These are phyloP conservation scores for Rhodotorula graminis DNA, from an alignment of 768 basidiomycete genomes.

Conservation along the genomic window DNA sequence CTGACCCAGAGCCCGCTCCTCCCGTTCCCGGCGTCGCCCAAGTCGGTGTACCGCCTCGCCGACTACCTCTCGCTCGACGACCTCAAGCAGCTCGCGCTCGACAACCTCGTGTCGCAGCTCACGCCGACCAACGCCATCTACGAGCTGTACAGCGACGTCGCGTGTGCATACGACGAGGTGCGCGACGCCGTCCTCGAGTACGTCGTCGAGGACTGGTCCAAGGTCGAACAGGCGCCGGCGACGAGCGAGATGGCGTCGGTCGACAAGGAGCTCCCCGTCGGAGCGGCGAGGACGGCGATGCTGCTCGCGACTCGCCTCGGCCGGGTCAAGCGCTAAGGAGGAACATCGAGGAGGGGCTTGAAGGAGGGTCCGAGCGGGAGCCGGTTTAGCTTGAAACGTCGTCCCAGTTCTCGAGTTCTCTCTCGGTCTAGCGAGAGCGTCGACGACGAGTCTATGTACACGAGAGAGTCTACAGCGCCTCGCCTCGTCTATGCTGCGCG, in stretches of 20 bases:
- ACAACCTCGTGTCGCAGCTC: neutral
- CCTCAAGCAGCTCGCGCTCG: conserved; percentile 9
- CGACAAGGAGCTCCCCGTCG: too few species aligned
- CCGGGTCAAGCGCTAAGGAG: too few species aligned
- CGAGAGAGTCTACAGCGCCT: neutral
- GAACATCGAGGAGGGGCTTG: neutral
- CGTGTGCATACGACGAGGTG: neutral
- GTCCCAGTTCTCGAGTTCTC: too few species aligned
- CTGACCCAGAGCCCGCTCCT: neutral
- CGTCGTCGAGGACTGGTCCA: neutral
- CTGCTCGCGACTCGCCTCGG: neutral
- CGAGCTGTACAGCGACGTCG: neutral
- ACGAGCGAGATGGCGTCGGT: too few species aligned
- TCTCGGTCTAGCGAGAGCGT: too few species aligned
- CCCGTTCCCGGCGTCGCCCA: conserved; percentile 14
- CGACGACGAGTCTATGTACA: neutral
- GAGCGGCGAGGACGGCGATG: neutral
- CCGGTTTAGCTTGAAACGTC: too few species aligned
- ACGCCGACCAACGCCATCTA: conserved; percentile 4
- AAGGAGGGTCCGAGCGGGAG: too few species aligned
- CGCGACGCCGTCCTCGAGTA: neutral
- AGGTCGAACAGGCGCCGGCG: neutral
- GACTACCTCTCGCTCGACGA: conserved; percentile 4
- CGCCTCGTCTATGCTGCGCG: neutral
- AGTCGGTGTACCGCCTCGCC: conserved; percentile 18